Base-by-base conservation (phyloP, 306 rosid species). In the Cucurbita ficifolia region DNA sequence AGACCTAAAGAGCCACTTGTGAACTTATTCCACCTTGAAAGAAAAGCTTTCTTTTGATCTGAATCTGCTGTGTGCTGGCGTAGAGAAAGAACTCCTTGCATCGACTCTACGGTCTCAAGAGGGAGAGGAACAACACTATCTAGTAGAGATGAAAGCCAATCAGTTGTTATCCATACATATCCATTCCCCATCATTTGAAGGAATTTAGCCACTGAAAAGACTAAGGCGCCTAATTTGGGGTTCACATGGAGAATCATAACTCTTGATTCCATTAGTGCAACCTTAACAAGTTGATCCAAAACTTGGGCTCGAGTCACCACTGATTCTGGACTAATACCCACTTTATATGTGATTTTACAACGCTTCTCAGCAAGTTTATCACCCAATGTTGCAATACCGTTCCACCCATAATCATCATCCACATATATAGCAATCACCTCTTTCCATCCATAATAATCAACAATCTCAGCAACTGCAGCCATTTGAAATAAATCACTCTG, bases 161-260 rank as follows among this genome's bases (percentile, higher is more conserved):
- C 97, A 0, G 97, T 89, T 46, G 95, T 91, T 76, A 95, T 91
- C 99, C 99, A 95, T 18, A 85, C 99, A 80, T 83, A 89, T 46
- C 96, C 99, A 81, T 82, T 82, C n/a, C 85, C 85, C 67, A 80
- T 80, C 97, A 95, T 95, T 78, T 86, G 89, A 72, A 95, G 97
- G 84, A 81, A 87, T 19, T 36, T 81, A 0, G 99, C 97, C 75
- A 89, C 88, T 43, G 84, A 72, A 76, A 95, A 85, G 78, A 95
- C 74, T 73, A 53, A 58, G 73, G 88, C 76, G 46, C 99, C 99
- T 24, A 85, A 78, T 79, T 84, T 82, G 60, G 96, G 82, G 84
- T 89, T 88, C 22, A 81, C 90, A 68, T 91, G 99, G 40, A 95
- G 92, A 81, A 95, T 90, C 70, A 91, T 82, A 77, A 95, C 82